Evolutionary conservation across 2,329 filamentous ascomycete genomes (phyloP).

Genomic region (Apiospora pterosperma): DNA sequence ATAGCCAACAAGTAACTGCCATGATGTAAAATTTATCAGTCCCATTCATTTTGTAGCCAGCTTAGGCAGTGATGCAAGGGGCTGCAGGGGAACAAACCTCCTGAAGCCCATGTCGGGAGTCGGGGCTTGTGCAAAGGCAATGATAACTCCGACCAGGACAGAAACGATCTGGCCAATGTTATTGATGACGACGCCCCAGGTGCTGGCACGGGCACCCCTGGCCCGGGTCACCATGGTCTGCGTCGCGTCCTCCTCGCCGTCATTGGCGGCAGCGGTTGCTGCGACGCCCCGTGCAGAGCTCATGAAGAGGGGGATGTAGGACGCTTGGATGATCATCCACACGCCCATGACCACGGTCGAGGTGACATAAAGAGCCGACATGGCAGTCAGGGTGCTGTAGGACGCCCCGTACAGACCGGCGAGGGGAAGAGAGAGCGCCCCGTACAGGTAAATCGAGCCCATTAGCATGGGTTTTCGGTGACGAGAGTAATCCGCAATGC

Average conservation of each 20-base stretch:
- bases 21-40: no score
- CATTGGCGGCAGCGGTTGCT: not conserved
- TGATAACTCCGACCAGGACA: no score
- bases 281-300: not conserved
- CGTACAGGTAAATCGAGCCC: no score
- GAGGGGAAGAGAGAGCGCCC: no score
- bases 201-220: not conserved
- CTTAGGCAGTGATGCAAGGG: no score
- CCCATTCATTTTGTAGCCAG: no score
- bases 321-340: constrained; percentile 1
- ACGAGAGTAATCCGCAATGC: no score
- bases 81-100: no score
- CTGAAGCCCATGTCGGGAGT: no score
- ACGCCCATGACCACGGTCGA: constrained; percentile 11
- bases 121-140: no score
- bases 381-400: constrained; percentile 9
- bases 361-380: constrained; percentile 10
- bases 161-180: not conserved
- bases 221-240: not conserved
- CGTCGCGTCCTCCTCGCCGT: not conserved
- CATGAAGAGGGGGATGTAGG: not conserved
- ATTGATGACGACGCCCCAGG: not conserved
- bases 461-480: no score
- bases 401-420: constrained; percentile 12
- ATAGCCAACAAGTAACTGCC: no score